phyloP scores from a whole-genome alignment of 139 green algal genomes.

The Chlorella sp. region DNA sequence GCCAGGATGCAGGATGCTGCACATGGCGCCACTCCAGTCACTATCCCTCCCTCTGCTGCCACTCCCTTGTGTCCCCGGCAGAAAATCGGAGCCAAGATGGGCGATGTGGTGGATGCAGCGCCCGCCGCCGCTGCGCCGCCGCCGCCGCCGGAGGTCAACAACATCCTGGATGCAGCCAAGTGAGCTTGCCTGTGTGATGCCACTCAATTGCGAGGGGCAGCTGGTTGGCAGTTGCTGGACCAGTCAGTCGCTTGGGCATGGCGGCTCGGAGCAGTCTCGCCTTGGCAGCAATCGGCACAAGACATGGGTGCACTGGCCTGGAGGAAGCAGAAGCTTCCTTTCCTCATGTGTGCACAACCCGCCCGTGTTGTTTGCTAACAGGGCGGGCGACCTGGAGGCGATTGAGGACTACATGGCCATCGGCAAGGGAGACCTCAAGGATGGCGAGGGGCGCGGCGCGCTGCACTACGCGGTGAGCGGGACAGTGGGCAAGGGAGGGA shows the following conservation, averaged over 20 bases:
- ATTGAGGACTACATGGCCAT: constrained; percentile 89
- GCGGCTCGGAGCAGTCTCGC: too few species aligned
- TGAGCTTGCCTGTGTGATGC: constrained; percentile 9
- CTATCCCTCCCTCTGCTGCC: background rate
- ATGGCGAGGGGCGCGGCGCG: constrained; percentile 74
- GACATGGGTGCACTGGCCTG: too few species aligned
- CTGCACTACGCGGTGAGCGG: constrained; percentile 78
- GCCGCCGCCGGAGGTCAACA: constrained; percentile 68
- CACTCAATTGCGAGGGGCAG: too few species aligned
- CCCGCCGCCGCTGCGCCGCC: constrained; percentile 22
- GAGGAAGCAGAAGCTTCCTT: too few species aligned
- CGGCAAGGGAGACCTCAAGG: constrained; percentile 73
- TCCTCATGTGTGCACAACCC: too few species aligned
- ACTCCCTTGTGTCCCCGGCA: background rate
- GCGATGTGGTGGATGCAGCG: constrained; percentile 37
- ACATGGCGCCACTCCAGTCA: too few species aligned
- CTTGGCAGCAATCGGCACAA: too few species aligned
- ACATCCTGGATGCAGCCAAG: constrained; percentile 87
- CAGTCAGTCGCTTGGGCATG: too few species aligned
- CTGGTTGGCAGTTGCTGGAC: too few species aligned
- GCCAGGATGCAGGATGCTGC: too few species aligned
- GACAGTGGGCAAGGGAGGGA: too few species aligned
- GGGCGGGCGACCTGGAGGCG: constrained; percentile 83
- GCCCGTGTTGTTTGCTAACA: too few species aligned
- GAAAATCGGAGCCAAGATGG: constrained; percentile 79